phyloP scores from a whole-genome alignment of 108 stramenopile genomes.

The Cyclostephanos invisitatus region DNA sequence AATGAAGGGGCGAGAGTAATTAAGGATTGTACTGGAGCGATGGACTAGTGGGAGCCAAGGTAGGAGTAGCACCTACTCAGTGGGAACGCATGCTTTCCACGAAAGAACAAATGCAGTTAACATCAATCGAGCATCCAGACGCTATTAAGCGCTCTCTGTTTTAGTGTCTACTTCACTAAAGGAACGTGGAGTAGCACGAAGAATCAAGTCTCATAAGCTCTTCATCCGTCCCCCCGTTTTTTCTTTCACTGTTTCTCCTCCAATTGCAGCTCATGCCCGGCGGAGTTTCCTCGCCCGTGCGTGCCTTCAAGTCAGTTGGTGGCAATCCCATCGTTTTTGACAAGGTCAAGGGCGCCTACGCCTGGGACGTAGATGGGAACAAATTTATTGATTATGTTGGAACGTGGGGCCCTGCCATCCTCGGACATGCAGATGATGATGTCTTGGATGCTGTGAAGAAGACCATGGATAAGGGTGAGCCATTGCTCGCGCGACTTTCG shows the following conservation, averaged over 20 bases:
- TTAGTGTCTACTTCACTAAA: neutral
- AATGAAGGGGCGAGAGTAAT: neutral
- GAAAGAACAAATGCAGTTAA: slow-evolving; percentile 9
- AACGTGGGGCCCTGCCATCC: slow-evolving; percentile 98
- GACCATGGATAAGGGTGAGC: slow-evolving; percentile 92
- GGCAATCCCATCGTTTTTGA: slow-evolving; percentile 98
- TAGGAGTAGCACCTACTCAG: neutral
- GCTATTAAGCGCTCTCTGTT: neutral
- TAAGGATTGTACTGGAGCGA: neutral
- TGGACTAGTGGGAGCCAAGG: neutral
- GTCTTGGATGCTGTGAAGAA: slow-evolving; percentile 88
- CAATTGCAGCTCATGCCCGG: slow-evolving; percentile 93
- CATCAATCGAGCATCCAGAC: slow-evolving; percentile 7
- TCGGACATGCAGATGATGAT: slow-evolving; percentile 98
- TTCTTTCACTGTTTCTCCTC: slow-evolving; percentile 2
- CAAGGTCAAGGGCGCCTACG: slow-evolving; percentile 95
- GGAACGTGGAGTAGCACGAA: neutral
- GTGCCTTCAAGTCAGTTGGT: slow-evolving; percentile 98
- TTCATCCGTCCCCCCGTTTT: slow-evolving; percentile 1
- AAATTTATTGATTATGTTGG: slow-evolving; percentile 95
- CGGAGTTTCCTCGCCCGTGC: slow-evolving; percentile 96
- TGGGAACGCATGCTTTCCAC: slow-evolving; percentile 1
- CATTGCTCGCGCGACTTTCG: neutral
- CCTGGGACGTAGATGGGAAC: slow-evolving; percentile 99
- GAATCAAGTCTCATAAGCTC: neutral